phyloP scores from a whole-genome alignment of 2,329 filamentous ascomycete genomes.

The Aulographum hederae region DNA sequence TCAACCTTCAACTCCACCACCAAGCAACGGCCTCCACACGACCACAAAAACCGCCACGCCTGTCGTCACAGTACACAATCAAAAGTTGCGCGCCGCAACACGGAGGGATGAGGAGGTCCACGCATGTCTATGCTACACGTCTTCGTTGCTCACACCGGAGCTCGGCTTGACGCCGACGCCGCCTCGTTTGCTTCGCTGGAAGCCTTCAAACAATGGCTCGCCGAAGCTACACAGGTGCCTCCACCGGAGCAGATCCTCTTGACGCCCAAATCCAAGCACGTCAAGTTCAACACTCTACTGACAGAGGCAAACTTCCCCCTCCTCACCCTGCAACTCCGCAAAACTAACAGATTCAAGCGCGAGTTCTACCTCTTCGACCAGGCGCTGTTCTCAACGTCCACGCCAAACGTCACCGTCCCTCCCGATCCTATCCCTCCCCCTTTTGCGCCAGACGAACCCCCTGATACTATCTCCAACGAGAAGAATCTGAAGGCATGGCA shows the following conservation, averaged over 20 bases:
- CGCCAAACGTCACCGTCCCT: slow-evolving; percentile 28
- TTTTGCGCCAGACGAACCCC: slow-evolving; percentile 42
- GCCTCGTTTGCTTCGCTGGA: slow-evolving; percentile 63
- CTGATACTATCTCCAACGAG: slow-evolving; percentile 67
- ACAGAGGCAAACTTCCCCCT: slow-evolving; percentile 42
- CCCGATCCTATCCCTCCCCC: slow-evolving; percentile 37
- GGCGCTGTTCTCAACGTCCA: slow-evolving; percentile 25
- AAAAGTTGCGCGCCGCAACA: no score
- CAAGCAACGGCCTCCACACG: no score
- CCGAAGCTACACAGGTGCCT: slow-evolving; percentile 54
- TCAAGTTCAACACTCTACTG: slow-evolving; percentile 63
- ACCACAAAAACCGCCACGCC: no score
- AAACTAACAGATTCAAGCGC: slow-evolving; percentile 30
- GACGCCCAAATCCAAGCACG: slow-evolving; percentile 66
- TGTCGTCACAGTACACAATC: no score
- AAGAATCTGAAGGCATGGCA: slow-evolving; percentile 79
- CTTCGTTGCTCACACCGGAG: slow-evolving; percentile 83
- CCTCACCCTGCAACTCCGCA: slow-evolving; percentile 1
- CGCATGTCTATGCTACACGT: slow-evolving; percentile 80
- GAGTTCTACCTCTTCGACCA: slow-evolving; percentile 91
- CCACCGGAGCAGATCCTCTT: slow-evolving; percentile 69
- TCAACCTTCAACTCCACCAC: no score
- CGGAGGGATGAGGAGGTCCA: no score
- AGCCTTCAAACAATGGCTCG: slow-evolving; percentile 67
- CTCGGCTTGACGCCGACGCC: slow-evolving; percentile 63